These are phyloP conservation scores for Epichloe uncinata DNA, from an alignment of 2,329 filamentous ascomycete species.

Conservation along the genomic window DNA sequence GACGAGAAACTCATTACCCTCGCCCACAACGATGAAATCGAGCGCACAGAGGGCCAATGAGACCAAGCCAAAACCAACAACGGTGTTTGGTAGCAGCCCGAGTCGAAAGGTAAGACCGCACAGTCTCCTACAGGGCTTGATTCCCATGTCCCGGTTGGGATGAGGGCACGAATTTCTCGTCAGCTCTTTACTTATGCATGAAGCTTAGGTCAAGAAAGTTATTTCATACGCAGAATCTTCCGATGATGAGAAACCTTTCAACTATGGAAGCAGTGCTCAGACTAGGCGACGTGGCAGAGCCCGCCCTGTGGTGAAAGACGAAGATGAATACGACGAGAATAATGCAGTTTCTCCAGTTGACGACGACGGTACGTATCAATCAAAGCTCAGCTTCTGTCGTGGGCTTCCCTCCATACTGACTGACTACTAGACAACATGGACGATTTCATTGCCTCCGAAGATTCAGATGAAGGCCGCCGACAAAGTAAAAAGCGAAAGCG, in stretches of 20 bases:
- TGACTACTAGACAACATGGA: conserved; percentile 53
- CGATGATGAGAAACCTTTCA: conserved; percentile 62
- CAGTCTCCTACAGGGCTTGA: background rate
- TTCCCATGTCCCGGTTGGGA: background rate
- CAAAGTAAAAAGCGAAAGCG: conserved; percentile 64
- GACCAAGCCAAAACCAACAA: conserved; percentile 2
- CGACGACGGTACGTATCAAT: conserved; percentile 40
- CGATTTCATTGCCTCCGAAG: conserved; percentile 79
- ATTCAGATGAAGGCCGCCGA: conserved; percentile 54
- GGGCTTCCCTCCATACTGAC: conserved; percentile 4
- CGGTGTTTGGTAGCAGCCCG: conserved; percentile 51
- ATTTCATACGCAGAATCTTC: conserved; percentile 81
- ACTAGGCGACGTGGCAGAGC: conserved; percentile 26
- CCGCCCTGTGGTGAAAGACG: conserved; percentile 50
- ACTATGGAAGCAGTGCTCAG: conserved; percentile 25
- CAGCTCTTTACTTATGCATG: background rate
- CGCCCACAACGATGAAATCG: conserved; percentile 16
- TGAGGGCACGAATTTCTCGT: no score
- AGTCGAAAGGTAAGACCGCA: conserved; percentile 55
- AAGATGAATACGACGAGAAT: conserved; percentile 60
- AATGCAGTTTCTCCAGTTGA: conserved; percentile 47
- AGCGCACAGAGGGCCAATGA: conserved; percentile 13
- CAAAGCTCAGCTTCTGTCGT: background rate
- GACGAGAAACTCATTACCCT: conserved; percentile 24
- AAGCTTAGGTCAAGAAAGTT: conserved; percentile 33